Evolutionary conservation across 2,329 filamentous ascomycete genomes (phyloP).

Genomic region (Xylaria sp.): DNA sequence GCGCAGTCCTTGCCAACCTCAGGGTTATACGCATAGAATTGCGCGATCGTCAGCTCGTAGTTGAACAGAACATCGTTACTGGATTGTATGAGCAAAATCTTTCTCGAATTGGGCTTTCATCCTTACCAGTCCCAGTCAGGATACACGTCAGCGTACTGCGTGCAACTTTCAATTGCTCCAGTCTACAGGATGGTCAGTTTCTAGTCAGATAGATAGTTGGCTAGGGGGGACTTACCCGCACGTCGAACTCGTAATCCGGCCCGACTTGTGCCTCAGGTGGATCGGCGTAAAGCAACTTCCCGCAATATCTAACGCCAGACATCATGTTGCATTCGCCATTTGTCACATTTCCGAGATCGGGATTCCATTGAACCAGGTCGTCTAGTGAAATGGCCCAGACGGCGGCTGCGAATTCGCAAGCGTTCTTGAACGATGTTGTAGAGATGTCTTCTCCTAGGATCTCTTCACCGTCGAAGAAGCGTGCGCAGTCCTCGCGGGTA

Average conservation of each 20-base stretch:
- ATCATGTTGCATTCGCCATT: not conserved
- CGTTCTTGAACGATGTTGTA: not conserved
- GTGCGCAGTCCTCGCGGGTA: constrained; percentile 3
- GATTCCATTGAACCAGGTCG: constrained; percentile 6
- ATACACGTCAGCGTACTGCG: constrained; percentile 3
- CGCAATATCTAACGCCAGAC: not conserved
- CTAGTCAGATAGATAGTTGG: not conserved
- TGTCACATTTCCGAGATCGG: constrained; percentile 1
- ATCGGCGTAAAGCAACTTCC: not conserved
- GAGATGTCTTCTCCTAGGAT: not conserved
- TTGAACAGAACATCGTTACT: constrained; percentile 4
- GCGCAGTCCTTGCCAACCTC: not conserved
- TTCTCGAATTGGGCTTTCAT: not conserved
- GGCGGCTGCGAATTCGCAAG: not conserved
- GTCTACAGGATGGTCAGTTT: not conserved
- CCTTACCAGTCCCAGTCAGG: constrained; percentile 14
- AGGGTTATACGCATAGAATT: constrained; percentile 5
- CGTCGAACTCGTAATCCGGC: constrained; percentile 1
- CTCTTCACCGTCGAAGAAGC: constrained; percentile 3
- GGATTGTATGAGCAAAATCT: not conserved
- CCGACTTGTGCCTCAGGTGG: not conserved
- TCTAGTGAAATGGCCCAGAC: not conserved
- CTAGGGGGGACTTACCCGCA: not conserved
- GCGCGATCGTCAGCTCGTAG: constrained; percentile 7
- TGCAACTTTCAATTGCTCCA: not conserved